phyloP scores from a whole-genome alignment of 257 asterid species.

The Buddleja alternifolia region DNA sequence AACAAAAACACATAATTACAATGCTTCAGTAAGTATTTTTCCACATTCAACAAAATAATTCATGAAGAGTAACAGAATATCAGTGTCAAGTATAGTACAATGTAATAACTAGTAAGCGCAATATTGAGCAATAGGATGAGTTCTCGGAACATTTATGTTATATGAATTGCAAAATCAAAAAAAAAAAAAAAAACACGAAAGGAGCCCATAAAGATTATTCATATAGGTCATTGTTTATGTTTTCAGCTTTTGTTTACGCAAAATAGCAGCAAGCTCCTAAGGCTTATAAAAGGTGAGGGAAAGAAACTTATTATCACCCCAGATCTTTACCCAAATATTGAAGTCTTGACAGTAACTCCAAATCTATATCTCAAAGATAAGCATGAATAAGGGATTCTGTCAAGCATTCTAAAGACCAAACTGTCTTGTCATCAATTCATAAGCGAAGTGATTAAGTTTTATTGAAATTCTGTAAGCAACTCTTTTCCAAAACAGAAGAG shows the following conservation, averaged over 20 bases:
- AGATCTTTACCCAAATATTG: no score
- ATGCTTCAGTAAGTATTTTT: neutral
- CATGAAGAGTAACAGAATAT: neutral
- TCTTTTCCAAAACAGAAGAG: no score
- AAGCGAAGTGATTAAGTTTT: no score
- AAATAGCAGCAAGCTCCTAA: constrained; percentile 5
- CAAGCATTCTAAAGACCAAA: no score
- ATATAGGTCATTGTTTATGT: neutral
- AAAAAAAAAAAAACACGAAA: neutral
- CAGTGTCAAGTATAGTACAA: neutral
- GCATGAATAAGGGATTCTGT: no score
- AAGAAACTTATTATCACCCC: neutral
- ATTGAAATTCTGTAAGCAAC: no score
- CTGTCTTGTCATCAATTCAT: no score
- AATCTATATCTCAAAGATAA: no score
- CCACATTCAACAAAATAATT: constrained; percentile 1
- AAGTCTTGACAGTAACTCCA: neutral
- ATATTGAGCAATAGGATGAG: neutral
- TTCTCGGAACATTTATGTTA: neutral
- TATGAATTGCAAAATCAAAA: neutral
- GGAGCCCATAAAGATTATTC: neutral
- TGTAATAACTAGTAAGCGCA: neutral
- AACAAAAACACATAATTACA: neutral
- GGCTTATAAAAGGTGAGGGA: constrained; percentile 12
- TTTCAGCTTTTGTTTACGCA: neutral